Base-by-base conservation (phyloP, 768 basidiomycete species). In the Rhodotorula toruloides region DNA sequence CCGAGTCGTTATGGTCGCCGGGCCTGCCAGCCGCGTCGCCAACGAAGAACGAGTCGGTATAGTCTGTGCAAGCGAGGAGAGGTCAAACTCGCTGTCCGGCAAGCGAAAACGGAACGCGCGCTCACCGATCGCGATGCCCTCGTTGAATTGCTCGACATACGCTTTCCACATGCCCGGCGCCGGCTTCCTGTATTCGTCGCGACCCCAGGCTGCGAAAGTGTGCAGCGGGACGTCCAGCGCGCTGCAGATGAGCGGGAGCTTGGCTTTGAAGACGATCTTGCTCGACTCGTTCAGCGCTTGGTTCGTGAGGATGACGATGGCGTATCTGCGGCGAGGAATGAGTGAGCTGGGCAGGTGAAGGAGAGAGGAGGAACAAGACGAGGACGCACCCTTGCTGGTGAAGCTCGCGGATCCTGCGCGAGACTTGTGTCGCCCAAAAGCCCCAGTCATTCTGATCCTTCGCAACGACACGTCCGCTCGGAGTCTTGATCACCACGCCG, bases 261-360 rank as follows among this genome's bases (percentile, higher is more conserved):
- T 73, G 50, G 48, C 17, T 47, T 60, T 43, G 57, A 68, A 68
- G 36, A 31, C 42, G 5, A 46, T 25, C 39, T 36, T 36, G 16
- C 7, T 27, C 22, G 9, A 78, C 11, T 76, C 77, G 10, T 82
- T 84, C 0, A 91, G 91, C 13, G 88, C 91, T 75, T 97, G 93
- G 75, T 96, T 96, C 0, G 90, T 87, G 31, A 96, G 78, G 31
- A 94, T 78, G 31, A 93, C 84, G 53, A 91, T 79, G 2, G 87
- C 78, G 74, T 83, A 88, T 22, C 89, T 90, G 58, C 8, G 40
- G 21, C 17, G 36, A 13, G 58, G 55, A 14, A n/a, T 40, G n/a
- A 17, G 52, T 14, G 11, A 25, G 22, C 29, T 27, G 31, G 11
- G 10, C 3, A n/a, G 7, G 37, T 42, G 13, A 42, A 42, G 40